Evolutionary conservation across 495 filamentous ascomycete genomes (phyloP).

Genomic region (Hyaloscypha variabilis): DNA sequence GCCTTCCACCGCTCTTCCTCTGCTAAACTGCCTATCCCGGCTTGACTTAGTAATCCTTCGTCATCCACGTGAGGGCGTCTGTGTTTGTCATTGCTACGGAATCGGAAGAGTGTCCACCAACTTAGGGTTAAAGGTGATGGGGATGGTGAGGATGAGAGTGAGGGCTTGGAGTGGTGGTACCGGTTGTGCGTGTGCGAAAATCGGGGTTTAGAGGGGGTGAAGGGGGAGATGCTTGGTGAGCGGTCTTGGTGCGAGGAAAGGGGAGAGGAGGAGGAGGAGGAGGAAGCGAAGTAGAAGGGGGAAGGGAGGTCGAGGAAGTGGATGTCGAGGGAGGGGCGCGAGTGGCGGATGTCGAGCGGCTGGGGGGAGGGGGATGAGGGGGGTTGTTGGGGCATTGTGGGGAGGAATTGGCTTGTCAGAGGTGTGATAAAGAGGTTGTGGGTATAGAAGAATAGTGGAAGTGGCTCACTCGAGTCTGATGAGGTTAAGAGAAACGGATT

Average conservation of each 20-base stretch:
- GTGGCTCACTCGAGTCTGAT: no score
- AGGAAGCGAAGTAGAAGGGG: constrained; percentile 8
- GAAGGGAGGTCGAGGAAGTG: constrained; percentile 17
- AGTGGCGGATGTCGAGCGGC: neutral
- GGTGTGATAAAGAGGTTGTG: neutral
- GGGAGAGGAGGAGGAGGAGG: neutral
- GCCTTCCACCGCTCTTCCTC: neutral
- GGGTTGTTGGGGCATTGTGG: constrained; percentile 2
- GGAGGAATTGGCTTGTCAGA: neutral
- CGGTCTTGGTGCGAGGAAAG: no score
- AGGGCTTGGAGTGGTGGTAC: no score
- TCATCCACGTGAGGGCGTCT: neutral
- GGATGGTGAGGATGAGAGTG: neutral
- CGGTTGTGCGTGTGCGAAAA: no score
- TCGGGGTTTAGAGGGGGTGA: neutral
- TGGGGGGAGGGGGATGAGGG: neutral
- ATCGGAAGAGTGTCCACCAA: no score
- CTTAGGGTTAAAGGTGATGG: neutral
- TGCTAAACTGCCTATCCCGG: neutral
- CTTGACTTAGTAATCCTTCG: neutral
- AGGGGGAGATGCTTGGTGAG: constrained; percentile 1
- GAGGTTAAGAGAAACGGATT: neutral
- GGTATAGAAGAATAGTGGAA: neutral
- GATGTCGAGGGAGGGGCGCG: constrained; percentile 11
- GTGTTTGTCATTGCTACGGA: no score